Percentiles rank a stretch among this genome's conserved stretches.
Conservation (phyloP, 2,329 filamentous ascomycete species). For the Aspergillus sp. region DNA sequence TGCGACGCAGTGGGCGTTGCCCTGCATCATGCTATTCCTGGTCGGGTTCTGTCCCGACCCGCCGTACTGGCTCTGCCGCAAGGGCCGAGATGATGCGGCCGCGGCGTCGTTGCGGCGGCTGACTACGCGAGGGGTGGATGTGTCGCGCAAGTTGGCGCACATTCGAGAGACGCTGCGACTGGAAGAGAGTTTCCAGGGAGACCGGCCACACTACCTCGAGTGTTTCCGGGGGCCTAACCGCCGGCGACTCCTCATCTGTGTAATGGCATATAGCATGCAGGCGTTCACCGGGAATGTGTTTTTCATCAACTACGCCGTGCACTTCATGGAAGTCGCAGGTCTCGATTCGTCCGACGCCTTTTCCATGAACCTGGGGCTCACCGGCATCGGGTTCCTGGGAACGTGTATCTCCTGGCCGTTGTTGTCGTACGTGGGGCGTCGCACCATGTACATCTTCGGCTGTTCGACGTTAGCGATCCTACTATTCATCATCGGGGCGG, state of each 20-base stretch:
- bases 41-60: constrained; percentile 25
- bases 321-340: constrained; percentile 37
- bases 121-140: constrained; percentile 17
- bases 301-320: constrained; percentile 31
- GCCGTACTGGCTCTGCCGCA: constrained; percentile 27
- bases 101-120: constrained; percentile 18
- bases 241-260: constrained; percentile 27
- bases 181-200: constrained; percentile 20
- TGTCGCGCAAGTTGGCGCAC: constrained; percentile 23
- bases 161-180: constrained; percentile 29
- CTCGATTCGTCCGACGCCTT: constrained; percentile 24
- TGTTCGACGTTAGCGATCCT: constrained; percentile 34
- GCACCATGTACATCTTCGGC: constrained; percentile 41
- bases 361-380: constrained; percentile 41
- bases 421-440: constrained; percentile 38
- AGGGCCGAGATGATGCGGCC: constrained; percentile 21
- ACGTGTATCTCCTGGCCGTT: constrained; percentile 44
- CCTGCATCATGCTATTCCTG: constrained; percentile 20
- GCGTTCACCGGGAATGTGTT: constrained; percentile 27
- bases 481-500: constrained; percentile 38
- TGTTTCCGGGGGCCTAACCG: constrained; percentile 29
- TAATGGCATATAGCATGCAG: constrained; percentile 32
- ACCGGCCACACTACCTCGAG: constrained; percentile 20
- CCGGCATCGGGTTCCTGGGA: constrained; percentile 44
- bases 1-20: constrained; percentile 26